Evolutionary conservation across 2,329 filamentous ascomycete species (phyloP).

Genomic region (Rutstroemia sydowiana): DNA sequence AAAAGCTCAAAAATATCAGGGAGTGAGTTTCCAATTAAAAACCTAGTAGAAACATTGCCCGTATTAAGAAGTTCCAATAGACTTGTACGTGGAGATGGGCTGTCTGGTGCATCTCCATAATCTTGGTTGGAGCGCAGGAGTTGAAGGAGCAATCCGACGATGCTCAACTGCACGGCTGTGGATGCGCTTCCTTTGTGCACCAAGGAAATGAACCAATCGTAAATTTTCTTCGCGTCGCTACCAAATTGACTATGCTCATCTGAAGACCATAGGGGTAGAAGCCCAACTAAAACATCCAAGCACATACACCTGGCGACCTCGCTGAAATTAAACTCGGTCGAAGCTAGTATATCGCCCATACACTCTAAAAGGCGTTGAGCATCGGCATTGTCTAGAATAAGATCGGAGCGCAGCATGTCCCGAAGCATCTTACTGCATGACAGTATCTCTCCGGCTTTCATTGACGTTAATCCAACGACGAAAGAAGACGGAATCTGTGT

Average conservation of each 20-base stretch:
- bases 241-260: slow-evolving; percentile 45
- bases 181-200: slow-evolving; percentile 64
- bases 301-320: slow-evolving; percentile 65
- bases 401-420: slow-evolving; percentile 47
- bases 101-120: slow-evolving; percentile 44
- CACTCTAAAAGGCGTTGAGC: slow-evolving; percentile 42
- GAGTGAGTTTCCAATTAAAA: slow-evolving; percentile 61
- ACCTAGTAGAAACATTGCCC: slow-evolving; percentile 66
- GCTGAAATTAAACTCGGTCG: slow-evolving; percentile 60
- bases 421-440: slow-evolving; percentile 42
- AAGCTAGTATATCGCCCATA: slow-evolving; percentile 44
- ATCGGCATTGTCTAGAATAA: slow-evolving; percentile 41
- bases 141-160: slow-evolving; percentile 62
- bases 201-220: slow-evolving; percentile 65
- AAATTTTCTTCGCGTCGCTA: slow-evolving; percentile 66
- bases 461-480: slow-evolving; percentile 41
- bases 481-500: slow-evolving; percentile 45
- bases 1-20: slow-evolving; percentile 73
- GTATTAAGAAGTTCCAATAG: slow-evolving; percentile 65
- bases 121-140: slow-evolving; percentile 60
- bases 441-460: slow-evolving; percentile 47
- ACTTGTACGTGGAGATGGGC: slow-evolving; percentile 52
- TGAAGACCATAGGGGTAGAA: slow-evolving; percentile 22
- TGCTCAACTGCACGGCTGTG: slow-evolving; percentile 54
- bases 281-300: slow-evolving; percentile 57